Conservation (phyloP, 768 basidiomycete genomes). For the Rhizopogon roseolus region DNA sequence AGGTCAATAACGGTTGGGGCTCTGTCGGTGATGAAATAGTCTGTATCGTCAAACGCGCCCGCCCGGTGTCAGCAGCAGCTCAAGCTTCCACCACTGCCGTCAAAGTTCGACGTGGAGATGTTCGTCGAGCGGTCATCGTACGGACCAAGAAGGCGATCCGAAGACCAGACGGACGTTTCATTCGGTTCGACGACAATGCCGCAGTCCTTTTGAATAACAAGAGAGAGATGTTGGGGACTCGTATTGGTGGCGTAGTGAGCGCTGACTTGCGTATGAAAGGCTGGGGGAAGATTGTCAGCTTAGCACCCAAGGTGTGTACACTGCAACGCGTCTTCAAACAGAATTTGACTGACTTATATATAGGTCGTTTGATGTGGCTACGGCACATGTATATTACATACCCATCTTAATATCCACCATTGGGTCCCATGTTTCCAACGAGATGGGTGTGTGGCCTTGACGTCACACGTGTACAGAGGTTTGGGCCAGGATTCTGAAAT, state of each 20-base stretch:
- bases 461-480: neutral
- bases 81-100: slow-evolving; percentile 72
- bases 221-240: slow-evolving; percentile 90
- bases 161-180: slow-evolving; percentile 80
- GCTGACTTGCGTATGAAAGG: slow-evolving; percentile 87
- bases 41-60: slow-evolving; percentile 88
- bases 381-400: neutral
- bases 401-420: neutral
- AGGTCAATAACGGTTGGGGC: slow-evolving; percentile 94
- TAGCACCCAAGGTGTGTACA: slow-evolving; percentile 77
- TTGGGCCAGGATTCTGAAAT: neutral
- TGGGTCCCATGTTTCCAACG: neutral
- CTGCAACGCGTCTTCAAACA: neutral
- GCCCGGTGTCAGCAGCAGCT: slow-evolving; percentile 67
- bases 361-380: slow-evolving; percentile 1
- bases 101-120: slow-evolving; percentile 91
- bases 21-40: slow-evolving; percentile 93
- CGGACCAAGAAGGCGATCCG: slow-evolving; percentile 84
- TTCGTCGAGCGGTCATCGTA: slow-evolving; percentile 93
- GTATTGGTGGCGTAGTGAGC: slow-evolving; percentile 91
- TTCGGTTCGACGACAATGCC: slow-evolving; percentile 96
- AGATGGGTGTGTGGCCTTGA: neutral
- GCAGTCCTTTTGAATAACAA: slow-evolving; percentile 94
- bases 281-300: slow-evolving; percentile 90
- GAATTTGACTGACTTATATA: neutral